Base-by-base conservation (phyloP, 768 basidiomycete species). In the Scleroderma citrinum region DNA sequence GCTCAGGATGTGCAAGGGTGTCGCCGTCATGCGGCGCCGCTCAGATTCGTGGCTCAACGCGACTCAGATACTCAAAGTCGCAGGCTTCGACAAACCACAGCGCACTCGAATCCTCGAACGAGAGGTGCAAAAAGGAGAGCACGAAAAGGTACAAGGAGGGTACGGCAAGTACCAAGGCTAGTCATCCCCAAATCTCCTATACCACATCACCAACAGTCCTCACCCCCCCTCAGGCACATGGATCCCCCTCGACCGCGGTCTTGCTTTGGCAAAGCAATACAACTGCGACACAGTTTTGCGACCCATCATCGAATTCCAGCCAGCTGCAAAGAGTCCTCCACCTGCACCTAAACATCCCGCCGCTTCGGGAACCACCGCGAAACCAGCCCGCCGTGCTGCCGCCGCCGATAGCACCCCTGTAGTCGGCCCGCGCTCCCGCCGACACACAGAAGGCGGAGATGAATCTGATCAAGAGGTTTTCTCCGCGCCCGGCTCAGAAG, bases 81-180 rank as follows among this genome's bases (percentile, higher is more conserved):
- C 94, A 24, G 96, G 95, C 10, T 98, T 98, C 59, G 96, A 99
- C 72, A 99, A 99, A 66, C 96, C 96, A 1, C 96, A 98, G 65
- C 77, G 96, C 43, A 99, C 96, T 51, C 84, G 96, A 47, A 94
- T 99, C 14, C 78, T 99, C 38, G 96, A 99, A 69, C 82, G 96
- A 56, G 96, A 99, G 70, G 85, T 99, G 7, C 96, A 99, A 66
- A 98, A 98, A 65, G 96, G 94, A 23, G 90, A 92, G 59, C 96
- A 99, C 67, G 95, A 98, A 70, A 99, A 99, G 66, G 94, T 99
- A 0, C 96, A 99, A 67, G 96, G 96, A 20, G 96, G 96, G 2
- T 99, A 98, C 67, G 96, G 96, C 57, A 99, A 99, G 70, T 98
- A 98, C 65, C 96, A 99, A 76, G 96, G 96, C 94, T 44, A 54